phyloP scores from a whole-genome alignment of 2,329 filamentous ascomycete genomes.

The Cryphonectria parasitica region DNA sequence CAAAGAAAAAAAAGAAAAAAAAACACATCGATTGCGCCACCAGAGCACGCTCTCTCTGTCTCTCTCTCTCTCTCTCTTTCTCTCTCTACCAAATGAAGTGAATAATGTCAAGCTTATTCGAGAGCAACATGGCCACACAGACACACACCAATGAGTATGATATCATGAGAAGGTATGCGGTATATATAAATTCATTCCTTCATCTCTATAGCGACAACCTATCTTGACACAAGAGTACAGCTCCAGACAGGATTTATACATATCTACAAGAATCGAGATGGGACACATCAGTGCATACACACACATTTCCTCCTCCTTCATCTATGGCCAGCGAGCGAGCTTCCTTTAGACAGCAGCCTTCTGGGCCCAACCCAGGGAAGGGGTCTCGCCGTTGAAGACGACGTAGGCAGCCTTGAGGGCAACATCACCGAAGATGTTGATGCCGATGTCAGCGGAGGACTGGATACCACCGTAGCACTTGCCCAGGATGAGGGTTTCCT shows the following conservation, averaged over 20 bases:
- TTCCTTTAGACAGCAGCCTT: conserved; percentile 11
- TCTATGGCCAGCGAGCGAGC: neutral
- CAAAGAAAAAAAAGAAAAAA: too few species aligned
- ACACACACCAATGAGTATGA: neutral
- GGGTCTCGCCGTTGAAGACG: conserved; percentile 58
- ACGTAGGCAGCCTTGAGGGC: conserved; percentile 73
- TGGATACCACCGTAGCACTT: conserved; percentile 70
- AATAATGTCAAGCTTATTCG: neutral
- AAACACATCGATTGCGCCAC: neutral
- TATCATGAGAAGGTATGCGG: neutral
- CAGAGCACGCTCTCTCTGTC: neutral
- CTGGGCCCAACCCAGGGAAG: conserved; percentile 22
- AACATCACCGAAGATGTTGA: conserved; percentile 70
- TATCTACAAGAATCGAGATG: neutral
- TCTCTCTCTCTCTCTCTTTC: neutral
- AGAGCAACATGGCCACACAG: neutral
- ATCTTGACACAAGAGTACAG: conserved; percentile 1
- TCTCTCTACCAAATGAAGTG: neutral
- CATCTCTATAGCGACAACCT: conserved; percentile 2
- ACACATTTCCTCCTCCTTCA: neutral
- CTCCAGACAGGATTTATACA: conserved; percentile 8
- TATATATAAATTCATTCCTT: neutral
- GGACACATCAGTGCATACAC: neutral
- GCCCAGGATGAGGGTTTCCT: neutral
- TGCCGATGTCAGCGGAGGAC: conserved; percentile 56